phyloP scores from a whole-genome alignment of 148 eudicot genomes.

The Vaccinium darrowii region DNA sequence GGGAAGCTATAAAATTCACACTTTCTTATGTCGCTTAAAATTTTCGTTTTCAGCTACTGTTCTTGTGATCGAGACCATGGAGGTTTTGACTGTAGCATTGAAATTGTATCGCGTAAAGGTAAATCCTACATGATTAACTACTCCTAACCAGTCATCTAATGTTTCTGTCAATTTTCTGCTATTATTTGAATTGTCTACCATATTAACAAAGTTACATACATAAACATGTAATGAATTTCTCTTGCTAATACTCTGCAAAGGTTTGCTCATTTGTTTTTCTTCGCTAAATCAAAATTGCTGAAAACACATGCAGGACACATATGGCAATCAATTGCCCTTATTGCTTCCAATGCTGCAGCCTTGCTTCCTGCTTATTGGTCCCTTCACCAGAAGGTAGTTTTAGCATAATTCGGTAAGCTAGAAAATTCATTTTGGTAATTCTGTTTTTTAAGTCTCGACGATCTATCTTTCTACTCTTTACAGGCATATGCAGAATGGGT shows the following conservation, averaged over 20 bases:
- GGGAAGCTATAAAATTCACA: not conserved
- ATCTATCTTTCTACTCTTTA: slow-evolving; percentile 14
- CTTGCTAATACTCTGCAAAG: not conserved
- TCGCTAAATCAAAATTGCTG: slow-evolving; percentile 19
- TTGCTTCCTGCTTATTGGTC: slow-evolving; percentile 91
- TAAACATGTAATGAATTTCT: not conserved
- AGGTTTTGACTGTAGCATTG: slow-evolving; percentile 86
- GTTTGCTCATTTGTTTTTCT: not conserved
- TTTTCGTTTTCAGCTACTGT: slow-evolving; percentile 60
- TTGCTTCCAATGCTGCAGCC: slow-evolving; percentile 93
- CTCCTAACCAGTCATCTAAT: not conserved
- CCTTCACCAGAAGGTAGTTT: slow-evolving; percentile 70
- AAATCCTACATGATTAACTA: slow-evolving; percentile 9
- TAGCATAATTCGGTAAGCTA: not conserved
- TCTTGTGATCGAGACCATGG: slow-evolving; percentile 84
- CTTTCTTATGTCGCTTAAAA: not conserved
- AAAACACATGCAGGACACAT: slow-evolving; percentile 68
- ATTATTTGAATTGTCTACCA: not conserved
- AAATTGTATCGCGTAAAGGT: slow-evolving; percentile 75
- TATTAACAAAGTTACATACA: not conserved
- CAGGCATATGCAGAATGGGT: slow-evolving; percentile 97
- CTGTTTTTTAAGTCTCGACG: not conserved
- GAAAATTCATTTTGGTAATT: not conserved
- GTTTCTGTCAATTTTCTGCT: not conserved
- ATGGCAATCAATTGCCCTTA: slow-evolving; percentile 76